A percentile compares a stretch with the other conserved stretches of the same genome.
phyloP scores from a whole-genome alignment of 139 green algal species.

The Chlamydomonas eustigma region DNA sequence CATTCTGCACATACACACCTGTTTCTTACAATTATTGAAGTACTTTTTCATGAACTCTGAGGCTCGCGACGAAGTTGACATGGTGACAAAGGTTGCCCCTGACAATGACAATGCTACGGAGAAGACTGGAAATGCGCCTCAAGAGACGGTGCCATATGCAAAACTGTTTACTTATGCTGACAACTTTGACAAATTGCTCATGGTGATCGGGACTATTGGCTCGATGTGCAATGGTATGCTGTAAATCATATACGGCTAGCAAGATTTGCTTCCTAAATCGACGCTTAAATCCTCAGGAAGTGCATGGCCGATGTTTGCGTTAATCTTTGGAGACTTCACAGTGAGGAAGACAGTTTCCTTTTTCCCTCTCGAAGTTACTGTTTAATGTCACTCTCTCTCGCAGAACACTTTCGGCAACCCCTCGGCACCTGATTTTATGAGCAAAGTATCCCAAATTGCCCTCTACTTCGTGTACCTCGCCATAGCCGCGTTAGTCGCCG shows the following conservation, averaged over 20 bases:
- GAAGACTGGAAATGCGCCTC: not conserved
- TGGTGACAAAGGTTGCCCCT: no score
- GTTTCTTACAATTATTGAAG: no score
- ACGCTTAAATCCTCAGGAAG: not conserved
- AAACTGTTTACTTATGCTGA: constrained; percentile 5
- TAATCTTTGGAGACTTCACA: constrained; percentile 10
- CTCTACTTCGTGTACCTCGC: constrained; percentile 16
- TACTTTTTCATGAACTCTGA: no score
- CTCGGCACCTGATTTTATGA: not conserved
- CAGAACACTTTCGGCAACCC: constrained; percentile 5
- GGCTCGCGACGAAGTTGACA: no score
- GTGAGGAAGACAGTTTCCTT: not conserved
- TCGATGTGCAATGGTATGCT: not conserved
- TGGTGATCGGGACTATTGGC: constrained; percentile 1
- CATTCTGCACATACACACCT: no score
- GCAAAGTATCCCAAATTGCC: not conserved
- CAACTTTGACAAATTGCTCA: constrained; percentile 10
- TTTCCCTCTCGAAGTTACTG: not conserved
- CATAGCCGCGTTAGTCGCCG: not conserved
- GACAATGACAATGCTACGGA: no score
- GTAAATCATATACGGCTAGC: no score
- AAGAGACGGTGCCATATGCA: not conserved
- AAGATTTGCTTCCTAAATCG: no score
- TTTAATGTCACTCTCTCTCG: not conserved
- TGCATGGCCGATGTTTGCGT: constrained; percentile 10